phyloP scores from a whole-genome alignment of 2,329 filamentous ascomycete species.

The Cladorrhinum sp. region DNA sequence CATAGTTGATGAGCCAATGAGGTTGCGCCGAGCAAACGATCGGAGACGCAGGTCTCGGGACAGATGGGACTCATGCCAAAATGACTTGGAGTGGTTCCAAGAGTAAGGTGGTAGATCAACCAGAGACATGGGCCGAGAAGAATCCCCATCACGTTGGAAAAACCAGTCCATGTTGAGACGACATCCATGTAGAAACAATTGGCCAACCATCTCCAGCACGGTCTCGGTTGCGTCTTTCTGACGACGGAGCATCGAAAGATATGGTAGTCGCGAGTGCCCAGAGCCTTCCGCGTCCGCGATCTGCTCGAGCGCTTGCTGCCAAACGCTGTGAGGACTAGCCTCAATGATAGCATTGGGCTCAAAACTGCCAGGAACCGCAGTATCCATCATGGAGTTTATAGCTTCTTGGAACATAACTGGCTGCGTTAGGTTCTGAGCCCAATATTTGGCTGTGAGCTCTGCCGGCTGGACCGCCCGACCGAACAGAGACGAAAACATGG shows the following conservation, averaged over 20 bases:
- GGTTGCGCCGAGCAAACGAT: slow-evolving; percentile 24
- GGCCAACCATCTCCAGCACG: slow-evolving; percentile 22
- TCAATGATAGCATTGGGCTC: slow-evolving; percentile 8
- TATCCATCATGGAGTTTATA: neutral
- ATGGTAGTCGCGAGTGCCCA: neutral
- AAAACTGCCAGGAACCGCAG: neutral
- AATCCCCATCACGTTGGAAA: slow-evolving; percentile 27
- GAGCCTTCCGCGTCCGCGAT: slow-evolving; percentile 3
- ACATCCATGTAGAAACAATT: slow-evolving; percentile 5
- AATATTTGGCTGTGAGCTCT: slow-evolving; percentile 39
- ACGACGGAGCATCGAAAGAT: slow-evolving; percentile 6
- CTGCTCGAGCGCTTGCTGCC: slow-evolving; percentile 12
- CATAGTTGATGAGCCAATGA: slow-evolving; percentile 28
- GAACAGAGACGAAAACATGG: slow-evolving; percentile 42
- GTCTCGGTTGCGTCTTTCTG: slow-evolving; percentile 1
- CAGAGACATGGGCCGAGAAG: slow-evolving; percentile 32
- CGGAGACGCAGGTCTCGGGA: slow-evolving; percentile 35
- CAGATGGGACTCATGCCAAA: slow-evolving; percentile 39
- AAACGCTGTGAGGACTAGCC: slow-evolving; percentile 15
- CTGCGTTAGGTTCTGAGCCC: slow-evolving; percentile 43
- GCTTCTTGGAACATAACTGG: slow-evolving; percentile 38
- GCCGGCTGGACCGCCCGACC: slow-evolving; percentile 36
- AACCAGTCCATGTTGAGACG: slow-evolving; percentile 11
- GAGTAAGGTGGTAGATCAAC: slow-evolving; percentile 39
- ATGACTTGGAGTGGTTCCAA: slow-evolving; percentile 38